A percentile compares a stretch with the other conserved stretches of the same genome.
Conservation (phyloP, 2,329 filamentous ascomycete species). For the Venturia nashicola region DNA sequence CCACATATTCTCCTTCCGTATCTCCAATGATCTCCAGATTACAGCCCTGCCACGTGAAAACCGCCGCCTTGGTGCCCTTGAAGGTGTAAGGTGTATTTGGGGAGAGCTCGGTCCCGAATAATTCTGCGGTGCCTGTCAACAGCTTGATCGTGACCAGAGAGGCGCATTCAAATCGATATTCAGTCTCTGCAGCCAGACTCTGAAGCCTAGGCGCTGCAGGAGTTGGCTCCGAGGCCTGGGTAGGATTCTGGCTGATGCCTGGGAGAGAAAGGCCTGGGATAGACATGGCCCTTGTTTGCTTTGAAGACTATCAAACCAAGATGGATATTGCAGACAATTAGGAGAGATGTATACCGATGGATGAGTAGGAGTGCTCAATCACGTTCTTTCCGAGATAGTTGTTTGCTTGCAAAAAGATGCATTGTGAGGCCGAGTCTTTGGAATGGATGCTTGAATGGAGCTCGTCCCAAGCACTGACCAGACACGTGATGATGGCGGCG, state of each 20-base stretch:
- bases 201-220: slow-evolving; percentile 19
- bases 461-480: neutral
- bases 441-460: neutral
- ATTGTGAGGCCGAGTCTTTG: neutral
- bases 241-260: slow-evolving; percentile 17
- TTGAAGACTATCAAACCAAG: no score
- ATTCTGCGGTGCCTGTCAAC: slow-evolving; percentile 67
- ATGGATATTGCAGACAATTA: neutral
- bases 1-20: slow-evolving; percentile 53
- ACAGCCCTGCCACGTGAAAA: slow-evolving; percentile 89
- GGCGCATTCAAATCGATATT: slow-evolving; percentile 31
- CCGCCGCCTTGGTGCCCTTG: slow-evolving; percentile 68
- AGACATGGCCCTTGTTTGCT: slow-evolving; percentile 3
- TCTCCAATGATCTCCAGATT: slow-evolving; percentile 66
- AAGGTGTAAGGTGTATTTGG: slow-evolving; percentile 70
- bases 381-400: neutral
- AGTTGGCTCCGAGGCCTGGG: slow-evolving; percentile 18
- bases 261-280: slow-evolving; percentile 35
- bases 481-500: neutral
- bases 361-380: no score
- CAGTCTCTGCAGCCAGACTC: slow-evolving; percentile 31
- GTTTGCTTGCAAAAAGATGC: neutral
- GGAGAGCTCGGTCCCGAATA: slow-evolving; percentile 90
- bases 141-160: slow-evolving; percentile 41
- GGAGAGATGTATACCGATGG: no score